Evolutionary conservation across 2,329 filamentous ascomycete genomes (phyloP), one percentile per base, ranked within the genome.

Genomic region (Fusarium sp.): DNA sequence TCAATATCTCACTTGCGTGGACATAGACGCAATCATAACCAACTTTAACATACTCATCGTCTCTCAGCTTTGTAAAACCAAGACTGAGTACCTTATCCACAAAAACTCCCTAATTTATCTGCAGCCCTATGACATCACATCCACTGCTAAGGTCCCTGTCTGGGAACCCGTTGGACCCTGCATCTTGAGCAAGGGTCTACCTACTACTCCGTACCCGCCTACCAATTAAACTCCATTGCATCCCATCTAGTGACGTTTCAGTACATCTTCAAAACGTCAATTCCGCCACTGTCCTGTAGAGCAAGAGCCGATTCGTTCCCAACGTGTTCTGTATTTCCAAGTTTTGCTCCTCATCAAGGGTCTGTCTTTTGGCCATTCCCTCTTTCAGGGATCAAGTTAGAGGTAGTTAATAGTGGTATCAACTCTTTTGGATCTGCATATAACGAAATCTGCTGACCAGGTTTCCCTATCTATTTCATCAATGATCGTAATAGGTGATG

Each of bases 51-150:
- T 13, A 26, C 20, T 55, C n/a, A 18, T 54, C 31, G n/a, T 39
- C 31, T 38, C 56, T 28, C 28, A 26, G 36, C 18, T 47, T 55
- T 28, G 26, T 15, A 26, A 38, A 41, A 13, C 42, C 33, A 48
- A 28, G 45, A n/a, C 28, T 45, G 44, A 38, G 28, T 15, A 41
- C 26, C 33, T 17, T 10, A 17, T 22, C 13, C 44, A 11, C 13
- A 44, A 24, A 47, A 48, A 31, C 24, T 13, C 28, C 26, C 20
- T 24, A 38, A 24, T 22, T n/a, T 22, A 33, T 66, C 63, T 56
- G 41, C 47, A 66, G 59, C 56, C 68, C 60, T 62, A 78, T 78
- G 75, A 78, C 77, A 78, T 78, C 74, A 78, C 70, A 51, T 54
- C 73, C 61, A 72, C 42, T 22, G 45, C 36, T 45, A 5, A 17